Conservation (phyloP, 2,329 filamentous ascomycete species). For the Cladosporium austrohemisphaericum region DNA sequence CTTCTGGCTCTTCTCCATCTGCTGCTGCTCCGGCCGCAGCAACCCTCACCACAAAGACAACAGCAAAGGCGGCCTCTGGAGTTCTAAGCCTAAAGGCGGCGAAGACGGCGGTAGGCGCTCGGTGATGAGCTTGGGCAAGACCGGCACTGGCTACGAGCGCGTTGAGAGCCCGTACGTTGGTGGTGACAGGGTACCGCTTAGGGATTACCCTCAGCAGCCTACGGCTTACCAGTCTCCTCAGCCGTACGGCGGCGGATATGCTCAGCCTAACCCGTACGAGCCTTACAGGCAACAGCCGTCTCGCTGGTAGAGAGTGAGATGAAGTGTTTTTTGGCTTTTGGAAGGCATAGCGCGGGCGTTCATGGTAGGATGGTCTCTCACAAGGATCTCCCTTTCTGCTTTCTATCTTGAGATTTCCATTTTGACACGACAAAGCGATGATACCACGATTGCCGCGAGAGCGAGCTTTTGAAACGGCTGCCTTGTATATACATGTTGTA, state of each 20-base stretch:
- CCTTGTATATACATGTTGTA: background rate
- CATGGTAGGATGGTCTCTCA: background rate
- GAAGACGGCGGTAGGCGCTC: slow-evolving; percentile 19
- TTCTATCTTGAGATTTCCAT: background rate
- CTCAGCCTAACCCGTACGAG: slow-evolving; percentile 37
- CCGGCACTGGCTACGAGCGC: slow-evolving; percentile 59
- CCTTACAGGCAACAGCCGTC: slow-evolving; percentile 35
- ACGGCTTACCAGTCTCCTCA: slow-evolving; percentile 6
- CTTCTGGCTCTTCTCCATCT: slow-evolving; percentile 89
- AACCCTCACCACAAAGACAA: slow-evolving; percentile 44
- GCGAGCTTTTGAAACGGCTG: too few relatives aligned
- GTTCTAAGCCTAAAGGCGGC: slow-evolving; percentile 24
- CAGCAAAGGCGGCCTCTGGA: slow-evolving; percentile 35
- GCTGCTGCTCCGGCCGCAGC: slow-evolving; percentile 77
- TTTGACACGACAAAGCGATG: slow-evolving; percentile 12
- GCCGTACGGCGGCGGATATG: slow-evolving; percentile 22
- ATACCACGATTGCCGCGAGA: slow-evolving; percentile 24
- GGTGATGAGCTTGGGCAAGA: slow-evolving; percentile 54
- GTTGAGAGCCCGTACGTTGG: slow-evolving; percentile 44
- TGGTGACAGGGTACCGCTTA: slow-evolving; percentile 29
- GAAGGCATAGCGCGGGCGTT: slow-evolving; percentile 21
- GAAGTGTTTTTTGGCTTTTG: background rate
- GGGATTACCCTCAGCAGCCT: slow-evolving; percentile 21
- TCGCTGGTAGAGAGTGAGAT: slow-evolving; percentile 3
- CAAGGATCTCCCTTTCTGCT: background rate